Evolutionary conservation across 805 yeast genomes (phyloP), one percentile per base, ranked within the genome.

Genomic region (Myxozyma vanderwaltii): DNA sequence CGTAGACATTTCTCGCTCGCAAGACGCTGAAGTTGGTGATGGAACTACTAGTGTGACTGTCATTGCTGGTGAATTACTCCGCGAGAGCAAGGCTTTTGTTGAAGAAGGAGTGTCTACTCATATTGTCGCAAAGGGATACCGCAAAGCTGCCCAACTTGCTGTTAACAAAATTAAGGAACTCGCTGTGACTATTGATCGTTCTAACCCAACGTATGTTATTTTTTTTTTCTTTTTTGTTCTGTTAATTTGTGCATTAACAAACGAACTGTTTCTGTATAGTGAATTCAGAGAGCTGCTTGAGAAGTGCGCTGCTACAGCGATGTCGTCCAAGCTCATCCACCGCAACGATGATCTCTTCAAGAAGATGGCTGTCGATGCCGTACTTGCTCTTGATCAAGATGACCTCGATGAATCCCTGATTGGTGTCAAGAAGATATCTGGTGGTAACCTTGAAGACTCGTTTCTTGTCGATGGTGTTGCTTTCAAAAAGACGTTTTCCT

Each of bases 31-130:
- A 74, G 96, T 92, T 66, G 98, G 98, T 61, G 98, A 94, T 72
- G 99, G 99, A 67, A 94, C 99, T 43, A 92, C 99, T 0, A 88
- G 96, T 26, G 99, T 95, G 33, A 91, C 97, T 0, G 88, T 94
- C 12, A 77, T 92, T 58, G 85, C 92, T 44, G 91, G 97, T 8
- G 98, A 94, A 75, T 80, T 94, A 59, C 79, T 94, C 67, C 90
- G 90, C 72, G 98, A 94, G 75, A 85, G 91, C 65, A 91, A 90
- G 71, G 76, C 82, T 46, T 94, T 92, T 72, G 89, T 94, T 61
- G 99, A 94, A 75, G 99, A 94, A 75, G 97, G 97, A 40, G 89
- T 94, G 65, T 88, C 96, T 33, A 86, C 97, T 4, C 96, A 90
- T 71, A 81, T 91, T 48, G 89, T 94, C 64, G 82, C 85, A 68